These are phyloP conservation scores for Neofusicoccum umdonicola DNA, from an alignment of 2,329 filamentous ascomycete genomes.

Conservation along the genomic window DNA sequence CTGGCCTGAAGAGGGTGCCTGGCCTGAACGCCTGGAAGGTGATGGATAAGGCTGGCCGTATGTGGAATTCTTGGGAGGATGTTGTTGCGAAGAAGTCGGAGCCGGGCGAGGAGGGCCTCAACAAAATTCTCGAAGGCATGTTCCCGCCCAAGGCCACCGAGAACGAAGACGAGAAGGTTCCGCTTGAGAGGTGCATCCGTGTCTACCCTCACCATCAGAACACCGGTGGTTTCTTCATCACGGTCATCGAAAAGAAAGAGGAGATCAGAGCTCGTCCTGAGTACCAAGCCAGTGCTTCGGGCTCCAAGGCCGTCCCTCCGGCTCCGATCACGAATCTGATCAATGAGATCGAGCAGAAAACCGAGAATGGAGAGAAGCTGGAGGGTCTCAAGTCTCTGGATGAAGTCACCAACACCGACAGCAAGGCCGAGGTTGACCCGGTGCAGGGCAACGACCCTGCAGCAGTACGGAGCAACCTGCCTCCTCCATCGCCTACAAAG, in stretches of 20 bases:
- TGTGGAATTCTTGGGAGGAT: slow-evolving; percentile 80
- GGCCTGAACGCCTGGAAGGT: slow-evolving; percentile 84
- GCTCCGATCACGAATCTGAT: slow-evolving; percentile 29
- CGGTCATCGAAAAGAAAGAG: slow-evolving; percentile 84
- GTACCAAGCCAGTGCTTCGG: neutral
- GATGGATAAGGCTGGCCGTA: slow-evolving; percentile 78
- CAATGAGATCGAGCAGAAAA: slow-evolving; percentile 39
- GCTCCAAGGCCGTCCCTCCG: slow-evolving; percentile 3
- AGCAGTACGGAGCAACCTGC: slow-evolving; percentile 23
- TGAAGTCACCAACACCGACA: neutral
- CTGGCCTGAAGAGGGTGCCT: slow-evolving; percentile 70
- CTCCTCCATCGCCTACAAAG: slow-evolving; percentile 30
- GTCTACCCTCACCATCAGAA: slow-evolving; percentile 95
- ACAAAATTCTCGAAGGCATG: slow-evolving; percentile 75
- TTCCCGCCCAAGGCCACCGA: slow-evolving; percentile 64
- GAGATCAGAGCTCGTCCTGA: slow-evolving; percentile 58
- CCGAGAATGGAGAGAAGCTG: slow-evolving; percentile 23
- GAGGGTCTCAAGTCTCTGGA: slow-evolving; percentile 33
- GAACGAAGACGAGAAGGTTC: slow-evolving; percentile 59
- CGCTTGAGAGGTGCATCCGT: slow-evolving; percentile 85
- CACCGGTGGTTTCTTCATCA: slow-evolving; percentile 96
- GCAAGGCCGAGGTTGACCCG: slow-evolving; percentile 3
- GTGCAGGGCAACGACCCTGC: slow-evolving; percentile 23
- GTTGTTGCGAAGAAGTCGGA: slow-evolving; percentile 68
- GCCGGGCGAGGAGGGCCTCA: slow-evolving; percentile 48